These are phyloP conservation scores for Phallus indusiatus DNA, from an alignment of 768 basidiomycete species.

Conservation along the genomic window DNA sequence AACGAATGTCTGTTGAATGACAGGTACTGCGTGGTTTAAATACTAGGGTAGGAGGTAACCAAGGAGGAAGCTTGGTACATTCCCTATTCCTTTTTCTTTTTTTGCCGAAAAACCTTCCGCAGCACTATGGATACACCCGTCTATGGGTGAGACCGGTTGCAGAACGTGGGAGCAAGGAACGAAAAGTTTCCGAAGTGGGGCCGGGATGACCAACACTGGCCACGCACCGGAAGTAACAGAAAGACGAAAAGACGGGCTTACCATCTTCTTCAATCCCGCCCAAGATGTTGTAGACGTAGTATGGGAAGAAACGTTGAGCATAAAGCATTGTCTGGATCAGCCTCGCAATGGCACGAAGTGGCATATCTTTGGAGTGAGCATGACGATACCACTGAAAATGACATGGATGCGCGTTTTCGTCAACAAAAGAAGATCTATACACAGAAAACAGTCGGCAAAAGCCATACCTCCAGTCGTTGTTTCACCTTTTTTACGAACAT, in stretches of 20 bases:
- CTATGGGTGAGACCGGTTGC: neutral
- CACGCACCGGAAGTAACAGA: neutral
- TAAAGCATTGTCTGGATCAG: slow-evolving; percentile 99
- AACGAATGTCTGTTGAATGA: too few relatives aligned
- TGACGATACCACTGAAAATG: slow-evolving; percentile 87
- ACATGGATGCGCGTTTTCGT: neutral
- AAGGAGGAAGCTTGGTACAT: too few relatives aligned
- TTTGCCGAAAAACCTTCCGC: too few relatives aligned
- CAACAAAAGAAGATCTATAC: neutral
- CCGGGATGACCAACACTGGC: neutral
- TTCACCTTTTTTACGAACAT: slow-evolving; percentile 96
- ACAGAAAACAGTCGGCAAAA: neutral
- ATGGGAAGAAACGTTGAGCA: slow-evolving; percentile 93
- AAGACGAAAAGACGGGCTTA: slow-evolving; percentile 30
- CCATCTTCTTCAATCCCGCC: slow-evolving; percentile 96
- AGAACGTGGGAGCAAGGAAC: slow-evolving; percentile 4
- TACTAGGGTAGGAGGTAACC: too few relatives aligned
- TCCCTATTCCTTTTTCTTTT: too few relatives aligned
- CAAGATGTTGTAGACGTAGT: slow-evolving; percentile 94
- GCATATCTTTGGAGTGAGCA: slow-evolving; percentile 95
- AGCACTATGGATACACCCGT: neutral
- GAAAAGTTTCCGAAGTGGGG: slow-evolving; percentile 8
- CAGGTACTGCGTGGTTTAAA: too few relatives aligned
- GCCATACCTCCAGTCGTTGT: slow-evolving; percentile 80
- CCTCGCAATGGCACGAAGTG: slow-evolving; percentile 90